Evolutionary conservation across 2,329 filamentous ascomycete genomes (phyloP).

Genomic region (Pseudogymnoascus sp.): DNA sequence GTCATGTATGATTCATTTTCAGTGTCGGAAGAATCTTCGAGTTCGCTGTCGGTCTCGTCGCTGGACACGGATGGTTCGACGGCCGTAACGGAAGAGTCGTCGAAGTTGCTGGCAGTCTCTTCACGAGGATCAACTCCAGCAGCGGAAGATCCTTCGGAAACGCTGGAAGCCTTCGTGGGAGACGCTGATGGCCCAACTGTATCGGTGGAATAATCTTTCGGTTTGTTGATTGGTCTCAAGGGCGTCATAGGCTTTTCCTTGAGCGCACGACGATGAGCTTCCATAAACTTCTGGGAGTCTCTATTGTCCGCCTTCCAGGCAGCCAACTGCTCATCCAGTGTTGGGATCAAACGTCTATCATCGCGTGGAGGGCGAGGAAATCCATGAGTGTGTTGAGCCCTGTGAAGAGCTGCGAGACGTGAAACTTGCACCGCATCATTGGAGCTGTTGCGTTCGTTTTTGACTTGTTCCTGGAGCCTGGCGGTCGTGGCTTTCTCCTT

Average conservation of each 20-base stretch:
- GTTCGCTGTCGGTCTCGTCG: not conserved
- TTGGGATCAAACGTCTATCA: not conserved
- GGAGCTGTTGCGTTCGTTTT: not conserved
- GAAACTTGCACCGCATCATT: not conserved
- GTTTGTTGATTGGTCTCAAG: not conserved
- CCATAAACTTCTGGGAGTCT: not conserved
- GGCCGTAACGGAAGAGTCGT: not conserved
- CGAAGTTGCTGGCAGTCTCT: not conserved
- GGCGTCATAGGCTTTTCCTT: not conserved
- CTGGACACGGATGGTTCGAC: not conserved
- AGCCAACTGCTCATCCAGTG: not conserved
- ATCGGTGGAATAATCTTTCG: not conserved
- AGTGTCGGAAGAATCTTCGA: not conserved
- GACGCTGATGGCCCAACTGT: not conserved
- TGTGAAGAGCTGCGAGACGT: not conserved
- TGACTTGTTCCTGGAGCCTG: not conserved
- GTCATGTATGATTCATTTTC: not conserved
- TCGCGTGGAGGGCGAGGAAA: not conserved
- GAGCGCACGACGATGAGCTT: not conserved
- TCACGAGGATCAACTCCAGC: not conserved
- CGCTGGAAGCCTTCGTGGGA: not conserved
- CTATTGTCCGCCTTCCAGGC: not conserved
- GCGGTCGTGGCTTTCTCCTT: not conserved
- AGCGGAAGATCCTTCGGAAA: not conserved
- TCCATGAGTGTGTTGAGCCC: not conserved